Evolutionary conservation across 495 filamentous ascomycete genomes (phyloP).

Genomic region (Amphirosellinia nigrospora): DNA sequence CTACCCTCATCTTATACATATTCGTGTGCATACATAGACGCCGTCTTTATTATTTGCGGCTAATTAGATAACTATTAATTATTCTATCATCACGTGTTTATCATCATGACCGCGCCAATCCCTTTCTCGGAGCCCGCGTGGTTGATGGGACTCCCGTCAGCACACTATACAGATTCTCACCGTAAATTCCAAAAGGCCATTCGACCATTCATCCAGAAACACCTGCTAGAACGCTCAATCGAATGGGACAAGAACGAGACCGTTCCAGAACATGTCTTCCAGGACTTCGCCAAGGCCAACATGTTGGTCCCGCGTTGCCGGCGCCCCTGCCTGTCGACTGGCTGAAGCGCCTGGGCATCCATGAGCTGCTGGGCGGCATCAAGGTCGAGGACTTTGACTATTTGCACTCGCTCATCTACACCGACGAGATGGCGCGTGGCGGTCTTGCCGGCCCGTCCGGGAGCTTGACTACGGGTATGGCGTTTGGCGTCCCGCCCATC

Average conservation of each 20-base stretch:
- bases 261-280: conserved; percentile 67
- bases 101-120: conserved; percentile 36
- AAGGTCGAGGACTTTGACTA: conserved; percentile 79
- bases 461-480: conserved; percentile 69
- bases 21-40: not conserved
- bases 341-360: conserved; percentile 68
- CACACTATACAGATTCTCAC: conserved; percentile 70
- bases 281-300: conserved; percentile 63
- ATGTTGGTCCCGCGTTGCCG: conserved; percentile 71
- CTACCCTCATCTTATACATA: not conserved
- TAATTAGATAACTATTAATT: not conserved
- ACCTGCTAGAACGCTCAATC: conserved; percentile 64
- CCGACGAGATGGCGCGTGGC: conserved; percentile 70
- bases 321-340: conserved; percentile 70
- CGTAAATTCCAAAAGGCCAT: conserved; percentile 69
- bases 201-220: conserved; percentile 65
- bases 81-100: not conserved
- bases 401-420: conserved; percentile 70
- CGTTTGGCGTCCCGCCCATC: conserved; percentile 73
- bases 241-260: conserved; percentile 70
- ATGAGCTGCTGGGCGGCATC: conserved; percentile 67
- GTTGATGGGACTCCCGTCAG: conserved; percentile 69
- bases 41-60: not conserved
- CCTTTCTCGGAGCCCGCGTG: conserved; percentile 80
- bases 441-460: conserved; percentile 66